Evolutionary conservation across 2,329 filamentous ascomycete genomes (phyloP).

Genomic region (Cryphonectria carpinicola): DNA sequence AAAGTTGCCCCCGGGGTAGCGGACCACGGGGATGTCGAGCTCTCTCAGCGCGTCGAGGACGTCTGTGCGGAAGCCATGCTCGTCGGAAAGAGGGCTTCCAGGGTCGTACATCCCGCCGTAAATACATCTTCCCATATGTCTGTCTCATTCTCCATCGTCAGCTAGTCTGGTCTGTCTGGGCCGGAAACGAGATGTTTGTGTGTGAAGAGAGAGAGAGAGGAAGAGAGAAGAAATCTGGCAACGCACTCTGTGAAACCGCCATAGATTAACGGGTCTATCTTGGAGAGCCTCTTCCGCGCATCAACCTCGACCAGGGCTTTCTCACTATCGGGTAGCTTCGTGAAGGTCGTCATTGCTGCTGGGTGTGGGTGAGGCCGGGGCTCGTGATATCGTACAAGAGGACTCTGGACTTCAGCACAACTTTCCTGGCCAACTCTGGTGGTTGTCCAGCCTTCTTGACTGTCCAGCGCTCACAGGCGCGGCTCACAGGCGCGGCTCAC

Average conservation of each 20-base stretch:
- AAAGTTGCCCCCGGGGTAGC: slow-evolving; percentile 86
- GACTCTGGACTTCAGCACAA: background rate
- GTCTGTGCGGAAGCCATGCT: slow-evolving; percentile 77
- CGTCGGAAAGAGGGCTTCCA: slow-evolving; percentile 71
- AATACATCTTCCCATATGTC: slow-evolving; percentile 88
- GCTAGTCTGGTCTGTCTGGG: background rate
- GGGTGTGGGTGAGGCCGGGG: slow-evolving; percentile 26
- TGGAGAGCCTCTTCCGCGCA: slow-evolving; percentile 66
- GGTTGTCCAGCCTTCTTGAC: slow-evolving; percentile 17
- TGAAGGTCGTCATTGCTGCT: slow-evolving; percentile 71
- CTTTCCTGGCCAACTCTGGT: background rate
- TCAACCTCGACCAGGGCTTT: slow-evolving; percentile 69
- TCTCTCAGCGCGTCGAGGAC: slow-evolving; percentile 75
- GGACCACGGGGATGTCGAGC: slow-evolving; percentile 74
- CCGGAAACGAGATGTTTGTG: background rate
- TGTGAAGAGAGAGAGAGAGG: background rate
- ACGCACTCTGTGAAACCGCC: slow-evolving; percentile 81
- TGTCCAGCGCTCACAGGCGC: slow-evolving; percentile 4
- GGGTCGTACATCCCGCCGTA: slow-evolving; percentile 87
- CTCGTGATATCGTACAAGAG: background rate
- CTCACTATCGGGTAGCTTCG: slow-evolving; percentile 64
- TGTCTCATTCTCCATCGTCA: slow-evolving; percentile 38
- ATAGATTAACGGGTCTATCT: slow-evolving; percentile 81
- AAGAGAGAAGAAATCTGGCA: background rate
- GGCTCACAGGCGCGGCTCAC: background rate